Evolutionary conservation across 768 basidiomycete genomes (phyloP), one percentile per base, ranked within the genome.

Genomic region (Boletus rex-veris): DNA sequence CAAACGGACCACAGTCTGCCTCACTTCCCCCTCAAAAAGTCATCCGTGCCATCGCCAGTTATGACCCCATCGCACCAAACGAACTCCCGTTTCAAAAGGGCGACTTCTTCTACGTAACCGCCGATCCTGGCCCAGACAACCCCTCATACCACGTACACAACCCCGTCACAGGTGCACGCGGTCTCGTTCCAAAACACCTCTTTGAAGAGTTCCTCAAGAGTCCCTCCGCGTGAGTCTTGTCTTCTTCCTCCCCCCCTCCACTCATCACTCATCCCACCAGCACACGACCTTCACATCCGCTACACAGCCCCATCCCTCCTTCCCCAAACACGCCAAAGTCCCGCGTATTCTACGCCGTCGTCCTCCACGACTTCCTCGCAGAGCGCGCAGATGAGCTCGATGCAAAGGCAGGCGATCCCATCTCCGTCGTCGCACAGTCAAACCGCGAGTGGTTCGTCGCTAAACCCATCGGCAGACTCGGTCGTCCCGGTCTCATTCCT

Each of bases 401-500:
- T 56, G 96, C 96, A 2, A 93, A 89, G 64, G 82, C 86, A 1
- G 96, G 95, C 35, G 97, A 99, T 64, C 80, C 91, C 8, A 91
- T 99, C 67, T 90, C 95, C 16, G 92, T 99, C 55, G 97, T 98
- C 52, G 97, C 97, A 0, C 97, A 98, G 71, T 98, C 95, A n/a
- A 99, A 98, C 67, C 92, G 93, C 59, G 97, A 99, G 71, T 99
- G 97, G 97, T 98, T 98, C 71, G 97, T 99, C 45, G 97, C 97
- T 26, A 99, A 99, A 73, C 93, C 96, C 12, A 99, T 99, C 64
- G 93, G 94, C 38, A 81, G 84, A 51, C 82, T 99, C 18, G 96
- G 97, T 30, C 88, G 95, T 50, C 97, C 97, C 0, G 97, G 97
- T 47, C 80, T 99, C 53, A 98, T 99, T 53, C 97, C 97, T 7